Conservation (phyloP, 2,329 filamentous ascomycete genomes). For the Neoascochyta sp. region DNA sequence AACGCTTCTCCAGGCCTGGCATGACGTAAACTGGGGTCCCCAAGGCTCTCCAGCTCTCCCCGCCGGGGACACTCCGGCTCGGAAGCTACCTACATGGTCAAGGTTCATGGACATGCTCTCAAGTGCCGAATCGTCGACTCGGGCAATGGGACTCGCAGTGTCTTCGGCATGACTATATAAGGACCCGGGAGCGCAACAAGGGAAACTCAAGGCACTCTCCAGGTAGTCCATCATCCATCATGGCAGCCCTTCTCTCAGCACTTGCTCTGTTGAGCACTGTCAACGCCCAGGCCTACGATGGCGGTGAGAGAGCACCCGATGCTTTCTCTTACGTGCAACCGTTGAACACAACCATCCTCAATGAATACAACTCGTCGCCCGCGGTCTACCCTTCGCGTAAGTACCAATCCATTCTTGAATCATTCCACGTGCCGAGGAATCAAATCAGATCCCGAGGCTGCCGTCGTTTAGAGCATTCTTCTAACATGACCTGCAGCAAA, state of each 20-base stretch:
- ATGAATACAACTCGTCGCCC: constrained; percentile 26
- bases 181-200: constrained; percentile 5
- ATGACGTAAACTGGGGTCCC: constrained; percentile 11
- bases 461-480: too few relatives aligned
- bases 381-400: constrained; percentile 29
- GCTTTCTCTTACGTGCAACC: constrained; percentile 30
- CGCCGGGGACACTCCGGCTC: constrained; percentile 23
- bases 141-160: not conserved
- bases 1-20: constrained; percentile 10
- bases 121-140: constrained; percentile 4
- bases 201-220: constrained; percentile 11
- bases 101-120: constrained; percentile 2
- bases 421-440: not conserved
- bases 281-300: constrained; percentile 24
- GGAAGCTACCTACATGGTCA: constrained; percentile 2
- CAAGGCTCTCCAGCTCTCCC: constrained; percentile 8
- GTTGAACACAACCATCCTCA: constrained; percentile 28
- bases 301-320: constrained; percentile 13
- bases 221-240: constrained; percentile 15
- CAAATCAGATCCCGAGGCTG: too few relatives aligned
- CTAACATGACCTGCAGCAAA: constrained; percentile 42
- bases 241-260: constrained; percentile 25
- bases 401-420: constrained; percentile 3
- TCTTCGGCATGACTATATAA: constrained; percentile 28
- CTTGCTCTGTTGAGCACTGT: constrained; percentile 21